Evolutionary conservation across 2,329 filamentous ascomycete species (phyloP).

Genomic region (Talaromyces marneffei): DNA sequence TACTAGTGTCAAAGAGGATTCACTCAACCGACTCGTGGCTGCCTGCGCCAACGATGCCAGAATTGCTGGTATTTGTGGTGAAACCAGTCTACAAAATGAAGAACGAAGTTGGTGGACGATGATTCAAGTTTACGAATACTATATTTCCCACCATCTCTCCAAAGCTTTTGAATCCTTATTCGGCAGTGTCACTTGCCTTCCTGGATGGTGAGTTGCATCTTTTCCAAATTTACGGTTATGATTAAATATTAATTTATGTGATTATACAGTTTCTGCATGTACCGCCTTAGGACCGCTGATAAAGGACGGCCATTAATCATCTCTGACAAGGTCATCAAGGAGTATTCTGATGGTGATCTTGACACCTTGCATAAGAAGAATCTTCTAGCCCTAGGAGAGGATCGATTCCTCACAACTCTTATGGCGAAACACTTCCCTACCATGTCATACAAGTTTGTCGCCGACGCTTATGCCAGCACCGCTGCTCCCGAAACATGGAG

Average conservation of each 20-base stretch:
- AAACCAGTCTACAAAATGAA: conserved; percentile 93
- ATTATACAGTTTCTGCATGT: conserved; percentile 89
- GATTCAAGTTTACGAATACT: conserved; percentile 99
- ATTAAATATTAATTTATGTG: conserved; percentile 30
- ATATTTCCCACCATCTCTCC: conserved; percentile 92
- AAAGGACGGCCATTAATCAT: conserved; percentile 93
- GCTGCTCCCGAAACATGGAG: conserved; percentile 92
- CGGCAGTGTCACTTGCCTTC: conserved; percentile 95
- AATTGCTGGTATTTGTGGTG: conserved; percentile 95
- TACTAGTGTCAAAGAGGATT: conserved; percentile 87
- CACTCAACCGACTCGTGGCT: conserved; percentile 84
- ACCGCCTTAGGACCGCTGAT: conserved; percentile 87
- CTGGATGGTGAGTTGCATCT: conserved; percentile 74
- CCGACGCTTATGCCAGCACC: conserved; percentile 87
- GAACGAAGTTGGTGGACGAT: conserved; percentile 97
- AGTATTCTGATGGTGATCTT: conserved; percentile 82
- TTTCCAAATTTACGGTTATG: background rate
- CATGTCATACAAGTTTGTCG: conserved; percentile 95
- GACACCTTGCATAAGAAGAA: conserved; percentile 97
- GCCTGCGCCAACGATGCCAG: conserved; percentile 90
- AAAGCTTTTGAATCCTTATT: conserved; percentile 98
- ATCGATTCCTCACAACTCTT: conserved; percentile 92
- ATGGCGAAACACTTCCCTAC: conserved; percentile 97
- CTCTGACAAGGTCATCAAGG: conserved; percentile 75
- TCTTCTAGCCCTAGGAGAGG: conserved; percentile 83